These are phyloP conservation scores for Golubevia pallescens DNA, from an alignment of 1,284 basidiomycete species.

Conservation along the genomic window DNA sequence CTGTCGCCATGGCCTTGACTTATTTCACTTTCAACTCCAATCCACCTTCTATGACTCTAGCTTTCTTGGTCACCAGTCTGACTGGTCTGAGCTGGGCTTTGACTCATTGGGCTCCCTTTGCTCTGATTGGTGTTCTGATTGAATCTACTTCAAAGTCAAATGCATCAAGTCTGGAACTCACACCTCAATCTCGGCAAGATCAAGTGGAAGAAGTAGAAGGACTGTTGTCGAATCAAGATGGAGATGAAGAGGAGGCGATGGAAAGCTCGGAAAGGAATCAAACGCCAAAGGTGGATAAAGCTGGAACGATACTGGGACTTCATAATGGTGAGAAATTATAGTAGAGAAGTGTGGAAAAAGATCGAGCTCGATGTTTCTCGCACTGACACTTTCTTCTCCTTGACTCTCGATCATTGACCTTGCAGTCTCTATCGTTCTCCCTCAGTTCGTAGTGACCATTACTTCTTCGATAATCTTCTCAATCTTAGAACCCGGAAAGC, in stretches of 20 bases:
- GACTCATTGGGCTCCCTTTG: background rate
- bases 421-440: background rate
- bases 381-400: background rate
- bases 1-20: constrained; percentile 33
- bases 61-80: background rate
- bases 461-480: background rate
- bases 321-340: background rate
- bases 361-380: background rate
- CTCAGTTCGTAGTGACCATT: constrained; percentile 1
- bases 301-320: background rate
- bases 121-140: background rate
- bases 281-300: background rate
- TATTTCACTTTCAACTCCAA: constrained; percentile 17
- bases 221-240: background rate
- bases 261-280: background rate
- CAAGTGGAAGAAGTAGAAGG: background rate
- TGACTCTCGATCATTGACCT: background rate
- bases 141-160: background rate
- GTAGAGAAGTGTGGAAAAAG: too few relatives aligned
- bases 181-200: background rate
- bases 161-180: background rate
- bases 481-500: background rate
- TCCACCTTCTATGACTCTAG: background rate
- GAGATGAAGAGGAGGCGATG: background rate
- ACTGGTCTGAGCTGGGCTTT: background rate